A percentile compares a stretch with the other conserved stretches of the same genome.
phyloP scores from a whole-genome alignment of 2,329 filamentous ascomycete species.

The Fusarium caatingaense region DNA sequence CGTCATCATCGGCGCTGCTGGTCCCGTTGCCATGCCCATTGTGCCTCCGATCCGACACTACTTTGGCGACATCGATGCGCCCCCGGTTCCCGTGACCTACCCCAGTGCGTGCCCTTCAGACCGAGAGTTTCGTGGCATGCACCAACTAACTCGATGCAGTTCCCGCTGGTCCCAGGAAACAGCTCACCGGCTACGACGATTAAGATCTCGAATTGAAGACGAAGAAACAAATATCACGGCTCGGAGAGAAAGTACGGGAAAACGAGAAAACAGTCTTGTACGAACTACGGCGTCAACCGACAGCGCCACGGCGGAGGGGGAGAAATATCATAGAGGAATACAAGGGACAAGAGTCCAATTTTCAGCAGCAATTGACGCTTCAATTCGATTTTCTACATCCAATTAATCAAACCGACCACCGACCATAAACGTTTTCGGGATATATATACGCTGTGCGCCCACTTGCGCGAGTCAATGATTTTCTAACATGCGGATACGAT shows the following conservation, averaged over 20 bases:
- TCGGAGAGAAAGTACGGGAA: neutral
- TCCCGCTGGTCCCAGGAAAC: conserved; percentile 68
- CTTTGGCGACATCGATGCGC: conserved; percentile 79
- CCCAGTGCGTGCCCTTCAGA: conserved; percentile 73
- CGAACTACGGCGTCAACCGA: conserved; percentile 44
- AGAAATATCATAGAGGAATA: conserved; percentile 34
- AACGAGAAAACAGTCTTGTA: conserved; percentile 37
- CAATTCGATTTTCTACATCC: conserved; percentile 42
- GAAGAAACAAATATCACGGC: conserved; percentile 20
- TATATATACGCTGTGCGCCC: conserved; percentile 24
- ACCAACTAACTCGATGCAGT: conserved; percentile 55
- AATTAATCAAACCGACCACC: conserved; percentile 10
- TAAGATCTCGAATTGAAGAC: conserved; percentile 45
- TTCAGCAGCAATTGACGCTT: conserved; percentile 44
- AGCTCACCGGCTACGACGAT: conserved; percentile 70
- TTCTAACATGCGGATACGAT: conserved; percentile 34
- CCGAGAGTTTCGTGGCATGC: neutral
- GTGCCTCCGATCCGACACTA: conserved; percentile 79
- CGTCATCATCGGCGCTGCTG: conserved; percentile 76
- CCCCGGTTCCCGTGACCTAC: conserved; percentile 87
- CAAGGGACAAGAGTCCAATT: conserved; percentile 33
- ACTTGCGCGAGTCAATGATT: conserved; percentile 24
- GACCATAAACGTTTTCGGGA: conserved; percentile 18
- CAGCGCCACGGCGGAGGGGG: conserved; percentile 24
- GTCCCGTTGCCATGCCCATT: conserved; percentile 75